Conservation (phyloP, 148 eudicot genomes). For the Heliosperma pusillum region DNA sequence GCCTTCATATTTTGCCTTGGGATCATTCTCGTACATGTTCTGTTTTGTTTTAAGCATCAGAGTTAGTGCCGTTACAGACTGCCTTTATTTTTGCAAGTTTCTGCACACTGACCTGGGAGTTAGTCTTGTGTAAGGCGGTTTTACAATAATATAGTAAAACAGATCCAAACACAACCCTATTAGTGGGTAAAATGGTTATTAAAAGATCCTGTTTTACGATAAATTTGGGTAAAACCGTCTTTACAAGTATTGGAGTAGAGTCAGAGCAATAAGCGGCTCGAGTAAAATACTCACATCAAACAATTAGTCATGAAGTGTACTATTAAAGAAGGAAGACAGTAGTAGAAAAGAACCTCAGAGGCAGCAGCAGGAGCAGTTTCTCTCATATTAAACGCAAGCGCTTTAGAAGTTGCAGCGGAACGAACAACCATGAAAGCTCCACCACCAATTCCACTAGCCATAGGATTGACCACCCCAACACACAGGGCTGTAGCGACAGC, state of each 20-base stretch:
- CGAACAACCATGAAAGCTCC: slow-evolving; percentile 89
- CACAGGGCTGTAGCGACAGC: not conserved
- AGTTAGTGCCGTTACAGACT: not conserved
- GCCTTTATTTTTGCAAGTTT: too few species aligned
- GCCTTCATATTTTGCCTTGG: slow-evolving; percentile 44
- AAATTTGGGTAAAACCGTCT: too few species aligned
- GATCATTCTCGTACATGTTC: slow-evolving; percentile 61
- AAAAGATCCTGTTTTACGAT: too few species aligned
- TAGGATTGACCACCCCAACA: not conserved
- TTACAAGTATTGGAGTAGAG: too few species aligned
- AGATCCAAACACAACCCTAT: too few species aligned
- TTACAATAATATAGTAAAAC: too few species aligned
- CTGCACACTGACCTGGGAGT: too few species aligned
- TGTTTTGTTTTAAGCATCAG: slow-evolving; percentile 28
- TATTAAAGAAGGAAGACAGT: not conserved
- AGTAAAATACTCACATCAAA: too few species aligned
- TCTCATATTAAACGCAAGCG: slow-evolving; percentile 69
- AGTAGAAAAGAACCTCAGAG: slow-evolving; percentile 48
- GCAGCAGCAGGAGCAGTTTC: slow-evolving; percentile 90
- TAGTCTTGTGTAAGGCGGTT: too few species aligned
- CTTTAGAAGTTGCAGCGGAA: slow-evolving; percentile 44
- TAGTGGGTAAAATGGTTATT: too few species aligned
- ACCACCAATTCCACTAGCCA: slow-evolving; percentile 63
- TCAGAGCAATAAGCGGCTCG: too few species aligned
- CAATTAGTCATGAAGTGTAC: too few species aligned